Base-by-base conservation (phyloP, 139 green algal genomes). In the Ettlia oleoabundans region DNA sequence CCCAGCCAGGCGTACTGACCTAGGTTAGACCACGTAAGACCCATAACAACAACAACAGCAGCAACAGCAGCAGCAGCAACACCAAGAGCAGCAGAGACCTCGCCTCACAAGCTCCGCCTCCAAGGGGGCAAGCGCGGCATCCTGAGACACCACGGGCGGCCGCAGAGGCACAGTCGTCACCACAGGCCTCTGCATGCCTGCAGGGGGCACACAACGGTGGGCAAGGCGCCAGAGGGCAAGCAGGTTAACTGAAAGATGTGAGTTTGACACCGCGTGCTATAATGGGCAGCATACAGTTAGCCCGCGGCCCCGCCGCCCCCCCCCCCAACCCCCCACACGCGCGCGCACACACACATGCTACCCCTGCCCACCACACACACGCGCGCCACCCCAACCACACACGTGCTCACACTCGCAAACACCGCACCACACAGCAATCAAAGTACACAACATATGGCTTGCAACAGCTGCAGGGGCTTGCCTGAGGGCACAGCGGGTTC, bases 131-230 rank as follows among this genome's bases (percentile, higher is more conserved):
- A 68, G n/a, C 21, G 72, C 71, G 0, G 80, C 68, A 24, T 94
- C 88, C 26, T 87, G 65, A 0, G 64, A 41, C 58, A 91, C 52
- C 33, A 94, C 65, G 2, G 88, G 89, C 40, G 88, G 32, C 53
- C 33, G 40, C 69, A 95, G 85, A n/a, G 82, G 47, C 41, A 94
- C 72, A 28, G 82, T 82, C 0, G 84, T 93, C 33, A 95, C 84
- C n/a, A 97, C 85, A 22, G 94, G 94, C 3, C 88, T 80, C 0
- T 91, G 92, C 10, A 76, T 92, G 86, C 89, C 93, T 80, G 73
- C 35, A 43, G 33, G n/a, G 42, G 79, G 68, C 35, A 68, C n/a
- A n/a, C n/a, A n/a, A 24, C 47, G 15, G 47, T 24, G 47, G 47
- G 47, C 47, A 15, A 58, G 47, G 47, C 47, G 15, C 13, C 13